These are phyloP conservation scores for Monascus ruber DNA, from an alignment of 2,329 filamentous ascomycete genomes.

Conservation along the genomic window DNA sequence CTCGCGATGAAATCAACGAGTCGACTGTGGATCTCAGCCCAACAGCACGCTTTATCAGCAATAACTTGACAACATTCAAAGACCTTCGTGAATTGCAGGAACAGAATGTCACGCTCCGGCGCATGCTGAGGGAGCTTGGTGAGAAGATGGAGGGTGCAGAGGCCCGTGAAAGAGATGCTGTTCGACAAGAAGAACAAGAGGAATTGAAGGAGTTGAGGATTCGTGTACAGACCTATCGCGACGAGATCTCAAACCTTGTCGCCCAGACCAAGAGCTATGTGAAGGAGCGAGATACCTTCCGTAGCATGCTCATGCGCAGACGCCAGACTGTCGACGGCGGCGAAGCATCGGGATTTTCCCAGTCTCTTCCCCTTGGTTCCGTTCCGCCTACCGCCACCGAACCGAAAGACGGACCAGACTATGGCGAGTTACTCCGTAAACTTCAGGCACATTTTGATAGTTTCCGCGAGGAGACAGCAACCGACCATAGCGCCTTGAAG, in stretches of 20 bases:
- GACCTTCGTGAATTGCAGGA: constrained; percentile 73
- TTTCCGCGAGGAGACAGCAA: constrained; percentile 73
- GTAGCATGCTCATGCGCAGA: constrained; percentile 76
- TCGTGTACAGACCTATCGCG: constrained; percentile 65
- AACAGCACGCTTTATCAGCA: constrained; percentile 78
- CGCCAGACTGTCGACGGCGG: constrained; percentile 45
- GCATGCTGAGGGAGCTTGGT: constrained; percentile 71
- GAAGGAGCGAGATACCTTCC: constrained; percentile 94
- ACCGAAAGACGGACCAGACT: constrained; percentile 50
- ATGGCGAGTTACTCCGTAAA: constrained; percentile 70
- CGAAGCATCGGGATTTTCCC: constrained; percentile 56
- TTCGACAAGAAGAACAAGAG: constrained; percentile 47
- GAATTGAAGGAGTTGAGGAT: constrained; percentile 63
- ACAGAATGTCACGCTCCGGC: constrained; percentile 75
- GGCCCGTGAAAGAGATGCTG: constrained; percentile 50
- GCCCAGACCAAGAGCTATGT: constrained; percentile 85
- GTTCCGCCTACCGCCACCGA: constrained; percentile 36
- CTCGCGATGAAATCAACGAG: constrained; percentile 64
- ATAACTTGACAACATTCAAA: constrained; percentile 82
- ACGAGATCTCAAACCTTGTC: constrained; percentile 72
- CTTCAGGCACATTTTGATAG: constrained; percentile 82
- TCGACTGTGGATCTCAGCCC: constrained; percentile 64
- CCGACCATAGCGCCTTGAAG: constrained; percentile 70
- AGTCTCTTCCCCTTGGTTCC: constrained; percentile 51
- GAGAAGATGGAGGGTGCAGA: constrained; percentile 88